A percentile compares a stretch with the other conserved stretches of the same genome.
Conservation (phyloP, 2,329 filamentous ascomycete genomes). For the Zelopaecilomyces penicillatus region DNA sequence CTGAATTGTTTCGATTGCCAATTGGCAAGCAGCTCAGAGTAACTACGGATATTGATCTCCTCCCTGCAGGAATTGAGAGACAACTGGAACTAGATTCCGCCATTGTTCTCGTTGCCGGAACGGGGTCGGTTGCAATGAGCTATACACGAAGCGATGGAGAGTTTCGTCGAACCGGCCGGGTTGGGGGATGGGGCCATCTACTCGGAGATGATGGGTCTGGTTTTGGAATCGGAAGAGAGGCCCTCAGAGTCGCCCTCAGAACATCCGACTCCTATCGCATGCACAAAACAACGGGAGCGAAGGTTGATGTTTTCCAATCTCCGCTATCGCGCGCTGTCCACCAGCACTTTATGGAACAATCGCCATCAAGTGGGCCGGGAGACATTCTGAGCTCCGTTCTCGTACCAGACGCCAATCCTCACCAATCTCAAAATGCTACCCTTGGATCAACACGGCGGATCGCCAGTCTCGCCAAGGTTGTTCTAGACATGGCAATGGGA, state of each 20-base stretch:
- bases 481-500: constrained; percentile 10
- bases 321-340: constrained; percentile 10
- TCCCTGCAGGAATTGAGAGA: constrained; percentile 19
- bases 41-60: constrained; percentile 32
- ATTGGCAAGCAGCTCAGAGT: constrained; percentile 17
- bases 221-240: constrained; percentile 30
- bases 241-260: constrained; percentile 23
- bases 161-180: constrained; percentile 22
- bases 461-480: constrained; percentile 12
- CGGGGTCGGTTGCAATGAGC: constrained; percentile 33
- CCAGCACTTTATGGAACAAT: constrained; percentile 9
- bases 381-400: constrained; percentile 15
- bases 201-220: constrained; percentile 36
- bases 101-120: constrained; percentile 33
- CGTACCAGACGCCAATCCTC: constrained; percentile 3
- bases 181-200: constrained; percentile 35
- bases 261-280: constrained; percentile 18
- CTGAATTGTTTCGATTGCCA: constrained; percentile 18
- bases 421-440: constrained; percentile 4
- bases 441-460: constrained; percentile 10
- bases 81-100: constrained; percentile 13
- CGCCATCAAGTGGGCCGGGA: constrained; percentile 7
- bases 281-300: neutral
- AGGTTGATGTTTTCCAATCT: neutral
- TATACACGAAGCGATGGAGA: constrained; percentile 18